Conservation (phyloP, 1,139 yeast species). For the Taphrina wiesneri region DNA sequence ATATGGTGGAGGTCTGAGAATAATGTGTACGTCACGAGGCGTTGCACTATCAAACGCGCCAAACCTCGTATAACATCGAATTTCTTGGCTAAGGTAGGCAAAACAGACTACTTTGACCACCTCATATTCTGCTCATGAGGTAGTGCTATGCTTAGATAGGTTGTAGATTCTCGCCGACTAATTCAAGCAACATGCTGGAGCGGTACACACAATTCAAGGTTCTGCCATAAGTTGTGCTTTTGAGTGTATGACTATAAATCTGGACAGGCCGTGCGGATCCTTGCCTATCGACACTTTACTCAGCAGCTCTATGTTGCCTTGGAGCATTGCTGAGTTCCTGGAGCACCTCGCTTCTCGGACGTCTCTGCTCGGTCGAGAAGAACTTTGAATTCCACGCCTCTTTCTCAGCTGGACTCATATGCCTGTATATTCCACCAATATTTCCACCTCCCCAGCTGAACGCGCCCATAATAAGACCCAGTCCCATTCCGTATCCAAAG, state of each 20-base stretch:
- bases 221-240: too few relatives aligned
- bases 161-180: too few relatives aligned
- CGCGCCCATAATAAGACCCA: conserved; percentile 48
- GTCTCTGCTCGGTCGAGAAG: conserved; percentile 34
- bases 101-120: not conserved
- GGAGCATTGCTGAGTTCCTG: conserved; percentile 33
- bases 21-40: conserved; percentile 7
- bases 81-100: not conserved
- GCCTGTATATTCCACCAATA: conserved; percentile 30
- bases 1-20: not conserved
- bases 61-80: not conserved
- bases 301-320: conserved; percentile 12
- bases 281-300: not conserved
- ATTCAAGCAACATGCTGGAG: too few relatives aligned
- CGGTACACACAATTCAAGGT: too few relatives aligned
- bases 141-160: too few relatives aligned
- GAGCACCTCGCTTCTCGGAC: conserved; percentile 34
- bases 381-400: conserved; percentile 18
- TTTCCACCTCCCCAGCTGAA: conserved; percentile 40
- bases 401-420: conserved; percentile 23
- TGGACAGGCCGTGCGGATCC: too few relatives aligned
- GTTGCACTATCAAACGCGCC: not conserved
- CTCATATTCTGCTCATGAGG: too few relatives aligned
- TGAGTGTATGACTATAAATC: too few relatives aligned
- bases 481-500: conserved; percentile 51